Evolutionary conservation across 2,329 filamentous ascomycete species (phyloP), one percentile per base, ranked within the genome.

Genomic region (Intubia oerlemansii): DNA sequence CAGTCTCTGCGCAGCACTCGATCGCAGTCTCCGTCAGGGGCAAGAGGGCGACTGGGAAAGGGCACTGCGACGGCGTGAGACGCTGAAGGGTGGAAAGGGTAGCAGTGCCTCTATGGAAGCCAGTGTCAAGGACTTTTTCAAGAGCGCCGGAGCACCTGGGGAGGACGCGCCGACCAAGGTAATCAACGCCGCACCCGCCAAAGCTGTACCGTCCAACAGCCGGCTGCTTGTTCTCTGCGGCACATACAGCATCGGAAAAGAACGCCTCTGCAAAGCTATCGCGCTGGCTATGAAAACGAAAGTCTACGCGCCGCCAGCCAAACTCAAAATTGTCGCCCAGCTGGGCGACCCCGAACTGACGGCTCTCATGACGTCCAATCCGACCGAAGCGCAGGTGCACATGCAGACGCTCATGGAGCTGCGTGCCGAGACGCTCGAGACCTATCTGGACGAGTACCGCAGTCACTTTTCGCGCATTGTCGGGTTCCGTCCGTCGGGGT

Each of bases 341-440:
- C 64, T 98, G 1, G 82, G 82, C 44, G 85, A 95, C 44, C 61
- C 75, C 0, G 84, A 92, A 43, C 62, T 98, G 5, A 58, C 71
- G 16, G 61, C 65, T 0, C 63, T 81, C 4, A 63, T 98, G 42
- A 98, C 88, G 0, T 60, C 62, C 7, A 57, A 93, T 44, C 82
- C 88, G 0, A 54, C 64, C 14, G 78, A 80, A 41, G 88, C 88
- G 0, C 85, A 95, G 49, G 82, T 98, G 0, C 88, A 98, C 51
- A 93, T 98, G 84, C 90, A 92, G 41, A 82, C 78, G 42, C 60
- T 98, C 8, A 88, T 88, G 60, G 85, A 95, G 48, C 82, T 98
- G 39, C 73, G 82, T 16, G 72, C 82, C 19, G 84, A 93, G 39
- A 92, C 85, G 0, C 60, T 98, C 1, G 71, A 80, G 38, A 84